A percentile compares a stretch with the other conserved stretches of the same genome.
phyloP scores from a whole-genome alignment of 495 filamentous ascomycete species.

The Platismatia glauca region DNA sequence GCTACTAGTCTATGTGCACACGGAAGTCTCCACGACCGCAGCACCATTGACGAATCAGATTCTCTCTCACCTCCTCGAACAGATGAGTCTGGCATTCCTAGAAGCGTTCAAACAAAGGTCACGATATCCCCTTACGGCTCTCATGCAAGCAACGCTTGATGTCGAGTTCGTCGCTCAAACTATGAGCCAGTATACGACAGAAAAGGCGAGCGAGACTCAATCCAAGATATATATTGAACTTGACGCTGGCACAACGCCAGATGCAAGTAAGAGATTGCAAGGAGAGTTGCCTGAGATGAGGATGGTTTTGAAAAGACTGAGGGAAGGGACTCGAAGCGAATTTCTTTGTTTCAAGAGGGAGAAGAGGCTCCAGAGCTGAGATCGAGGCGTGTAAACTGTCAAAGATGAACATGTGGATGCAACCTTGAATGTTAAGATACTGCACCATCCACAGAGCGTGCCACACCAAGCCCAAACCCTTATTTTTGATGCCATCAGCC shows the following conservation, averaged over 20 bases:
- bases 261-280: constrained; percentile 69
- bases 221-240: constrained; percentile 82
- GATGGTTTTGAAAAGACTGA: constrained; percentile 67
- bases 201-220: constrained; percentile 69
- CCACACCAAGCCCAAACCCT: background rate
- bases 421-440: background rate
- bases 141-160: constrained; percentile 96
- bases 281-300: constrained; percentile 84
- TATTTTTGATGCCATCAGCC: background rate
- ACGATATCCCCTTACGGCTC: constrained; percentile 61
- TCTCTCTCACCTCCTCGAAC: constrained; percentile 70
- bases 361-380: constrained; percentile 11
- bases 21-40: constrained; percentile 78
- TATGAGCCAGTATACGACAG: constrained; percentile 73
- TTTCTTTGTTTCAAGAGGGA: constrained; percentile 70
- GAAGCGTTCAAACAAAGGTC: constrained; percentile 57
- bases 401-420: background rate
- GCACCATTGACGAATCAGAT: constrained; percentile 61
- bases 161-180: constrained; percentile 96
- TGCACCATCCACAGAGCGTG: background rate
- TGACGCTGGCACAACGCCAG: constrained; percentile 76
- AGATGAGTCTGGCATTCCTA: constrained; percentile 61
- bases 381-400: background rate
- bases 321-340: constrained; percentile 74
- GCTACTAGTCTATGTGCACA: constrained; percentile 76